Base-by-base conservation (phyloP, 306 rosid genomes). In the Vigna nakashimae region DNA sequence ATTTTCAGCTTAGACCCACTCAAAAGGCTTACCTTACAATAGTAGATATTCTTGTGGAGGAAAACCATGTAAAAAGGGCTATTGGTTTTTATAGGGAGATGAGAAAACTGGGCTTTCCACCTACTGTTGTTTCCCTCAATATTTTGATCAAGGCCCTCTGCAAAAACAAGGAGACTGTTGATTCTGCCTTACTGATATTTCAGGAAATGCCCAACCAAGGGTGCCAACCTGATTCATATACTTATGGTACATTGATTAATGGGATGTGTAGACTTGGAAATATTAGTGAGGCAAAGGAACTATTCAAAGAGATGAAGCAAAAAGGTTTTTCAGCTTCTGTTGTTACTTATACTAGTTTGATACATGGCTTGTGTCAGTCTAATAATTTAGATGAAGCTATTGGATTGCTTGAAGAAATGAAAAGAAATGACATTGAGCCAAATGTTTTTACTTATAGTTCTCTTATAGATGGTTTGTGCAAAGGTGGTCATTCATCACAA, bases 121-220 rank as follows among this genome's bases (percentile, higher is more conserved):
- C 91, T 28, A 84, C 81, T 36, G 90, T 92, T 56, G 87, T 87
- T 64, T 88, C 97, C 10, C 89, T 94, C 68, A 94, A 94, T 85
- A 88, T 94, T 73, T 82, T 94, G 86, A 85, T 94, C 79, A 92
- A 94, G 87, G 98, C 95, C 69, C 90, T 92, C 6, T 92, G 97
- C 88, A 92, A 88, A 83, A 94, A 83, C 55, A 76, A 79, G 45
- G 91, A 80, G 57, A 89, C 97, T 48, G n/a, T 86, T 53, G 90
- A 88, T 79, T 79, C 89, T 52, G 98, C 98, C 76, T 79, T 92
- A 30, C 79, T 3, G 65, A 84, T 92, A 79, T 90, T 94, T 73
- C 86, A 10, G 14, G 97, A 90, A 83, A 92, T 94, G 97, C 87
- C 98, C 5, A 75, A 81, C 60, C 92, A 85, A 24, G 93, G 95